These are phyloP conservation scores for Vickermania spadyakhi DNA, from an alignment of 208 protist species.

Conservation along the genomic window DNA sequence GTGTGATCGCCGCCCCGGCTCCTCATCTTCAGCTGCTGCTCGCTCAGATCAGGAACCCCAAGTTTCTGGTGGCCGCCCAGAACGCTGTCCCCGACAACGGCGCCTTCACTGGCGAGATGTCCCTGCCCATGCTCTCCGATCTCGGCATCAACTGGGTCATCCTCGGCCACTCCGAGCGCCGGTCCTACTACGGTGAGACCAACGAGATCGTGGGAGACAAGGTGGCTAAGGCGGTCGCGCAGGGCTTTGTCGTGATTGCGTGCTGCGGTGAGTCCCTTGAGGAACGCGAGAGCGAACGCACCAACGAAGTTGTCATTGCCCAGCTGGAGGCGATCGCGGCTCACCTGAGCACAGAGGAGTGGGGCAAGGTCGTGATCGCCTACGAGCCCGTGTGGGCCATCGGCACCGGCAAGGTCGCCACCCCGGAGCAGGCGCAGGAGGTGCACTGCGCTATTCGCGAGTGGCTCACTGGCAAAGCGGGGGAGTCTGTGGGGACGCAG, in stretches of 20 bases:
- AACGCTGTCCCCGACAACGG: slow-evolving; percentile 81
- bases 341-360: slow-evolving; percentile 61
- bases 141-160: slow-evolving; percentile 91
- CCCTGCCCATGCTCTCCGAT: slow-evolving; percentile 91
- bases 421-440: slow-evolving; percentile 94
- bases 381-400: slow-evolving; percentile 99
- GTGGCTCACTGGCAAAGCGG: slow-evolving; percentile 86
- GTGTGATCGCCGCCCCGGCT: slow-evolving; percentile 76
- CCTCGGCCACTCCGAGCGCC: slow-evolving; percentile 97
- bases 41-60: slow-evolving; percentile 43
- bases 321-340: slow-evolving; percentile 88
- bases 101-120: slow-evolving; percentile 89
- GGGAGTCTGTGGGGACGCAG: slow-evolving; percentile 67
- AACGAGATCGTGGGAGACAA: slow-evolving; percentile 93
- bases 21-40: slow-evolving; percentile 72
- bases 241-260: slow-evolving; percentile 93
- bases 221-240: slow-evolving; percentile 56
- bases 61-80: slow-evolving; percentile 74
- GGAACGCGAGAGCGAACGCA: slow-evolving; percentile 88
- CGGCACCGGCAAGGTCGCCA: slow-evolving; percentile 96
- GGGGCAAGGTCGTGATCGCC: slow-evolving; percentile 94
- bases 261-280: slow-evolving; percentile 97
- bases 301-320: slow-evolving; percentile 77
- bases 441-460: slow-evolving; percentile 85
- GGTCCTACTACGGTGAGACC: slow-evolving; percentile 92